Evolutionary conservation across 345 rosid genomes (phyloP), one percentile per base, ranked within the genome.

Genomic region (Syzygium jambos): DNA sequence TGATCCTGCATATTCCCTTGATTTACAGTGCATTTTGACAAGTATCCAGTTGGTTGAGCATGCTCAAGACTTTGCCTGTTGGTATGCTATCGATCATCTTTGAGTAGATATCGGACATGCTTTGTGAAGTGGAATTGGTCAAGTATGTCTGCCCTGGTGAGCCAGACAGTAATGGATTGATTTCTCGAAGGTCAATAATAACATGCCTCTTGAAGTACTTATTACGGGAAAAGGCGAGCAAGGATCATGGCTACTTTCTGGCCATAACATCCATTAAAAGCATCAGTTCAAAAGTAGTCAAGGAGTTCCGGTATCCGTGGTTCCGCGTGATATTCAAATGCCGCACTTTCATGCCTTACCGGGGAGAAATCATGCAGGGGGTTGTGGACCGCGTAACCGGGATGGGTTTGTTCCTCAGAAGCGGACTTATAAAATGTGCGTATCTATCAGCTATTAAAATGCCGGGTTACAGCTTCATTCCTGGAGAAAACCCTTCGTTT

Each of bases 311-410:
- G 16, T 97, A 96, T 52, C 95, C 96, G 22, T 88, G 96, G 53
- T 96, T 96, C 89, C 96, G 96, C 0, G 94, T 96, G 22, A 89
- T 87, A 59, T 94, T 96, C 93, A 93, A 92, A 68, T 95, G 92
- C n/a, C 87, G 96, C 25, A 94, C 96, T 68, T 96, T 95, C 95
- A 96, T 95, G 92, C 91, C 94, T 86, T 94, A 92, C 88, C 89
- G 91, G 87, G 99, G 98, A 78, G 98, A 97, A 93, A 88, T 96
- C 77, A 86, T 97, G 78, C 89, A 92, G 14, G 99, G 98, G 9
- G 90, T 87, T 41, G 97, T 94, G 16, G 94, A 94, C 93, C 93
- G 91, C 89, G 95, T 96, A 86, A 88, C 94, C 83, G 93, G 93
- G 92, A 97, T 93, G 83, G 80, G 80, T 68, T 68, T 68, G 80